Conservation (phyloP, 768 basidiomycete species). For the Amanita rubescens region DNA sequence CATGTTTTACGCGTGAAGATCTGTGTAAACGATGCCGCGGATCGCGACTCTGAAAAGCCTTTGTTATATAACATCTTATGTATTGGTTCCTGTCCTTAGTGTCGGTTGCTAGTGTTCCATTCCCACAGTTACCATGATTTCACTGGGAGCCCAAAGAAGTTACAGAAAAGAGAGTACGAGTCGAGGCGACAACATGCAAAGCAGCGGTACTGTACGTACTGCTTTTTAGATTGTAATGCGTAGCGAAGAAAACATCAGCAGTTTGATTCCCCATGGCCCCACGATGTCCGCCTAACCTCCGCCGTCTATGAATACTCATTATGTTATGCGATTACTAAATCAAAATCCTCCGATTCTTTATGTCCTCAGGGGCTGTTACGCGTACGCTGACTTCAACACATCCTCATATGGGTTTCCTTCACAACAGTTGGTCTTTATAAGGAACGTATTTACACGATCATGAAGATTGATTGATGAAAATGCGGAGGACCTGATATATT, state of each 20-base stretch:
- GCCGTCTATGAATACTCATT: background rate
- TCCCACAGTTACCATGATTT: no score
- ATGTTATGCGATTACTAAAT: background rate
- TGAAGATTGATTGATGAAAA: background rate
- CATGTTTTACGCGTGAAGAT: slow-evolving; percentile 1
- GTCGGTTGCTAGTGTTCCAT: background rate
- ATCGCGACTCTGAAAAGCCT: background rate
- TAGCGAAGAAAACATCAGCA: no score
- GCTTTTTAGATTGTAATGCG: no score
- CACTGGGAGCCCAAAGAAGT: no score
- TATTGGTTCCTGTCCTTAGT: background rate
- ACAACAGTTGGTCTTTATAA: background rate
- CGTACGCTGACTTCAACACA: background rate
- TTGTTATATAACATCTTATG: no score
- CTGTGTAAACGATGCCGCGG: slow-evolving; percentile 8
- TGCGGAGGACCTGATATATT: background rate
- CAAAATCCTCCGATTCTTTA: background rate
- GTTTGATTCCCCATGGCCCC: no score
- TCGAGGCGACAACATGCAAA: no score
- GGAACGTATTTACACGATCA: background rate
- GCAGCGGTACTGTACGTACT: no score
- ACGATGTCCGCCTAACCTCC: background rate
- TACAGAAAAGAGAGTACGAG: no score
- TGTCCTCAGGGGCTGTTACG: background rate
- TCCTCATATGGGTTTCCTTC: no score